Evolutionary conservation across 371 early-diverging fungal genomes (phyloP).

Genomic region (Nosema muscidifuracis): DNA sequence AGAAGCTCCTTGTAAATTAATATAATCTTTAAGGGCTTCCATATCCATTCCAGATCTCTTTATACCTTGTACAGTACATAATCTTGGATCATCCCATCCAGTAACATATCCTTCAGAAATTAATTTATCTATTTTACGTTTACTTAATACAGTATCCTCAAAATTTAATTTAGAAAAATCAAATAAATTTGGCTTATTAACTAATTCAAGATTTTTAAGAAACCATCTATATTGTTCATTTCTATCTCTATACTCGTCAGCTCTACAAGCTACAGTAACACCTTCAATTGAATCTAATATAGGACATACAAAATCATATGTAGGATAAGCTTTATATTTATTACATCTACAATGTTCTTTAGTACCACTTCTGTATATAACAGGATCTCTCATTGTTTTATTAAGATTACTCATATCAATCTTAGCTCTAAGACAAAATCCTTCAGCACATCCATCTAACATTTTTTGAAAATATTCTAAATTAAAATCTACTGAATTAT

Average conservation of each 20-base stretch:
- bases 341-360: slow-evolving; percentile 75
- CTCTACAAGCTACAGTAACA: slow-evolving; percentile 89
- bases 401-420: slow-evolving; percentile 82
- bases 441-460: slow-evolving; percentile 65
- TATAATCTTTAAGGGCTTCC: slow-evolving; percentile 89
- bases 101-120: slow-evolving; percentile 77
- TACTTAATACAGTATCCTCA: slow-evolving; percentile 93
- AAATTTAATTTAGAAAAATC: slow-evolving; percentile 78
- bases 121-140: slow-evolving; percentile 95
- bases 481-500: slow-evolving; percentile 77
- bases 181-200: slow-evolving; percentile 58
- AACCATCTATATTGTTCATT: slow-evolving; percentile 97
- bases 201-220: slow-evolving; percentile 73
- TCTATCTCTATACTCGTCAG: slow-evolving; percentile 97
- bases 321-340: slow-evolving; percentile 93
- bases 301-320: slow-evolving; percentile 98
- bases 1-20: slow-evolving; percentile 95
- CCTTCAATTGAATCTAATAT: slow-evolving; percentile 94
- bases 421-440: slow-evolving; percentile 90
- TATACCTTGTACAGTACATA: slow-evolving; percentile 97
- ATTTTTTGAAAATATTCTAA: slow-evolving; percentile 82
- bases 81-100: slow-evolving; percentile 99
- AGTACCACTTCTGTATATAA: slow-evolving; percentile 87
- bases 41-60: slow-evolving; percentile 93
- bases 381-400: slow-evolving; percentile 96